These are phyloP conservation scores for Emergomyces pasteurianus DNA, from an alignment of 2,329 filamentous ascomycete genomes.

Conservation along the genomic window DNA sequence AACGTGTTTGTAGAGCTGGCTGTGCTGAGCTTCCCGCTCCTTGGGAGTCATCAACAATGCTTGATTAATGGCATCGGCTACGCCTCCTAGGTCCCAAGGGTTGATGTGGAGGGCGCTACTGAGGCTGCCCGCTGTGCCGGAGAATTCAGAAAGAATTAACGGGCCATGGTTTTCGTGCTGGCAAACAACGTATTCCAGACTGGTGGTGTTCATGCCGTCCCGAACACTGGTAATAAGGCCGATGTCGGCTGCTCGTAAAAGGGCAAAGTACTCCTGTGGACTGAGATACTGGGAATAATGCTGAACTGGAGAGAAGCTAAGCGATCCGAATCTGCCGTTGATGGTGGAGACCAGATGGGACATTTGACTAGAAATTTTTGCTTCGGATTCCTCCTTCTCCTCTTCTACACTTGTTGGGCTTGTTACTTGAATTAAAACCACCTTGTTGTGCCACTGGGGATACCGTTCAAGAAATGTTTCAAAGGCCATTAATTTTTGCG, in stretches of 20 bases:
- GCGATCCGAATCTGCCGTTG: slow-evolving; percentile 78
- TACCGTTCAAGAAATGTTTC: slow-evolving; percentile 83
- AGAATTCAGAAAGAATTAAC: slow-evolving; percentile 91
- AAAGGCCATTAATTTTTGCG: slow-evolving; percentile 93
- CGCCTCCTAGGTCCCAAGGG: slow-evolving; percentile 79
- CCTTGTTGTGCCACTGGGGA: slow-evolving; percentile 82
- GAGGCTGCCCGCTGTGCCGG: slow-evolving; percentile 78
- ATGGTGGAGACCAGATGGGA: slow-evolving; percentile 84
- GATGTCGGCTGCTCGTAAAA: slow-evolving; percentile 82
- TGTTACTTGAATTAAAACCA: slow-evolving; percentile 89
- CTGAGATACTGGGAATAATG: slow-evolving; percentile 90
- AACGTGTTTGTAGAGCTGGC: slow-evolving; percentile 69
- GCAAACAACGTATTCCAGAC: slow-evolving; percentile 85
- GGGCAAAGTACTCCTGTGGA: slow-evolving; percentile 83
- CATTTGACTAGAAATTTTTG: slow-evolving; percentile 76
- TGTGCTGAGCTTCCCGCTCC: slow-evolving; percentile 56
- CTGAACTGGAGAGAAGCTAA: slow-evolving; percentile 82
- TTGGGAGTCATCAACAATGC: slow-evolving; percentile 65
- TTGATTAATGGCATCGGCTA: slow-evolving; percentile 69
- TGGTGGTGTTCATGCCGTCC: slow-evolving; percentile 97
- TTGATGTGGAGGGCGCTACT: slow-evolving; percentile 89
- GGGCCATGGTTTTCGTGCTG: slow-evolving; percentile 79
- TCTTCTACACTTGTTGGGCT: slow-evolving; percentile 73
- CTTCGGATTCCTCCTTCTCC: slow-evolving; percentile 62
- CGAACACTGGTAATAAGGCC: slow-evolving; percentile 90